Evolutionary conservation across 768 basidiomycete species (phyloP).

Genomic region (Leccinum subtestaceum): DNA sequence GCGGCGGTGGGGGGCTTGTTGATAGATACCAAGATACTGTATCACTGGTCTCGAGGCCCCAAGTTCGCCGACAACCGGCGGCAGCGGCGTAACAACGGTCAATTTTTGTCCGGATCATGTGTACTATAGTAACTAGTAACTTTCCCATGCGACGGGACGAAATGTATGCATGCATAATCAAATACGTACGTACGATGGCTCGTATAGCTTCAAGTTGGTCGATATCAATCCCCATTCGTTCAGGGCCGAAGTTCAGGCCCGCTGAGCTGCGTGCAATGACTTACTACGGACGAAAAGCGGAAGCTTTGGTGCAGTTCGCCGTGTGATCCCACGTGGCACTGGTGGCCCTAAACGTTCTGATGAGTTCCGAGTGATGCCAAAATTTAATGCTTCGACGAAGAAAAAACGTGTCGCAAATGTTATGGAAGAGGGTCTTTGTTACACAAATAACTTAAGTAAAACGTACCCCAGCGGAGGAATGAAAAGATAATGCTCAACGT

Average conservation of each 20-base stretch:
- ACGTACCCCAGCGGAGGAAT: neutral
- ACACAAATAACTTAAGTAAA: constrained; percentile 1
- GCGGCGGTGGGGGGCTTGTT: neutral
- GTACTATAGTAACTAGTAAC: no score
- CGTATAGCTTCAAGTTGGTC: neutral
- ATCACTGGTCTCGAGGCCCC: neutral
- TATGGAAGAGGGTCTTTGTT: neutral
- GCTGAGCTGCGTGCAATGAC: neutral
- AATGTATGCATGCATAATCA: neutral
- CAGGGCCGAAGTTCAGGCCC: neutral
- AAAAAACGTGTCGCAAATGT: constrained; percentile 6
- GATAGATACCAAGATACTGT: neutral
- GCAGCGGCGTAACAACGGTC: neutral
- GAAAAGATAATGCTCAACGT: neutral
- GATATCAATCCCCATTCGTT: constrained; percentile 1
- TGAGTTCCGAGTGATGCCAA: neutral
- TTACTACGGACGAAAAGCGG: neutral
- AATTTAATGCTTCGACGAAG: neutral
- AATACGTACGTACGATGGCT: neutral
- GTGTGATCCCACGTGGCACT: neutral
- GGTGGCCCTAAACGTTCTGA: neutral
- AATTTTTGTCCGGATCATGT: neutral
- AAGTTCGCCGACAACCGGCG: neutral
- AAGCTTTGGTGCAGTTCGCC: neutral
- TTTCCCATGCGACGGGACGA: neutral